Conservation (phyloP, 2,329 filamentous ascomycete genomes). For the Mariannaea sp. region DNA sequence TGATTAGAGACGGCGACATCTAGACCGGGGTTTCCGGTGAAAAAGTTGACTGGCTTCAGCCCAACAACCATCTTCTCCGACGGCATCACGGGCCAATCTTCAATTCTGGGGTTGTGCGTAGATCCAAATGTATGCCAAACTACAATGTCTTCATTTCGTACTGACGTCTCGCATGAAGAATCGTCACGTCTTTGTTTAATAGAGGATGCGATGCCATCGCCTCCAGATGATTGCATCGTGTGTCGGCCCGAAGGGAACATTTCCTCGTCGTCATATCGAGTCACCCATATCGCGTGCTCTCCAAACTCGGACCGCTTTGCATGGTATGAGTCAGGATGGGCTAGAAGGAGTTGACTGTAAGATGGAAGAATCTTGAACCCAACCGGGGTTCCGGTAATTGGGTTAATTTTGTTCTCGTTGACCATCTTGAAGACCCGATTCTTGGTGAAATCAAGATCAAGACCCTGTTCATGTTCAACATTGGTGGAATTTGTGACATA, state of each 20-base stretch:
- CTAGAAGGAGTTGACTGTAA: slow-evolving; percentile 53
- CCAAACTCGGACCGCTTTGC: slow-evolving; percentile 49
- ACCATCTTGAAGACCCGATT: slow-evolving; percentile 56
- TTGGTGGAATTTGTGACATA: slow-evolving; percentile 49
- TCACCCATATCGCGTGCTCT: slow-evolving; percentile 52
- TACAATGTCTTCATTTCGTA: slow-evolving; percentile 56
- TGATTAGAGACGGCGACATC: slow-evolving; percentile 53
- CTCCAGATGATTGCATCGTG: slow-evolving; percentile 54
- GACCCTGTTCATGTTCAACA: slow-evolving; percentile 49
- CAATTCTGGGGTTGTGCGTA: slow-evolving; percentile 67
- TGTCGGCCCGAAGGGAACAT: slow-evolving; percentile 49
- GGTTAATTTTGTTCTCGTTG: slow-evolving; percentile 50
- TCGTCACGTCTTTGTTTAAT: slow-evolving; percentile 31
- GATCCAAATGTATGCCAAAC: slow-evolving; percentile 64
- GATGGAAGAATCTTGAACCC: slow-evolving; percentile 52
- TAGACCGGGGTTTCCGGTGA: slow-evolving; percentile 54
- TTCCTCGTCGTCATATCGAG: slow-evolving; percentile 49
- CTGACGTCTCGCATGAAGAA: slow-evolving; percentile 42
- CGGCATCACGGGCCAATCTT: slow-evolving; percentile 74
- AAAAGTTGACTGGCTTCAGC: slow-evolving; percentile 60
- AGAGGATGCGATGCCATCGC: slow-evolving; percentile 43
- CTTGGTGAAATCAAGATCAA: slow-evolving; percentile 56
- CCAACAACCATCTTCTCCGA: slow-evolving; percentile 58
- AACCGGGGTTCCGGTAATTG: slow-evolving; percentile 49
- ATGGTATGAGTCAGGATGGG: slow-evolving; percentile 47